Conservation (phyloP, 768 basidiomycete genomes). For the Tricholoma sp. region DNA sequence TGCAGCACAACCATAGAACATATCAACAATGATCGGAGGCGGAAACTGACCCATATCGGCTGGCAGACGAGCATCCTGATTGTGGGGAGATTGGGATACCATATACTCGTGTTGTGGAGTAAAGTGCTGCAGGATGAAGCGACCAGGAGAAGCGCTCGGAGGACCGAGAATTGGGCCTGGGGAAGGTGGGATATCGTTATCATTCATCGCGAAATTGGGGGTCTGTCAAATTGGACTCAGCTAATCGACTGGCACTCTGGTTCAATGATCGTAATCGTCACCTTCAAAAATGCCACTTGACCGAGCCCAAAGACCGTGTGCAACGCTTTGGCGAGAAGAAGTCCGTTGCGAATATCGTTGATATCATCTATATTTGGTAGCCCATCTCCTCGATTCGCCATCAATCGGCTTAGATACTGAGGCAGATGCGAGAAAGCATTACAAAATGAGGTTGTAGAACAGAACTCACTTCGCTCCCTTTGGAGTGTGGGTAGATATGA, state of each 20-base stretch:
- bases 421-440: too few relatives aligned
- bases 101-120: neutral
- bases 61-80: slow-evolving; percentile 2
- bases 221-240: slow-evolving; percentile 1
- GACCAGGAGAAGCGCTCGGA: slow-evolving; percentile 2
- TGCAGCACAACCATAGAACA: slow-evolving; percentile 4
- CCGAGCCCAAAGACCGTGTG: slow-evolving; percentile 8
- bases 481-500: neutral
- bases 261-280: slow-evolving; percentile 7
- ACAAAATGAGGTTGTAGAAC: neutral
- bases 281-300: slow-evolving; percentile 11
- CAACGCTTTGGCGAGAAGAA: slow-evolving; percentile 4
- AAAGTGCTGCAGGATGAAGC: slow-evolving; percentile 4
- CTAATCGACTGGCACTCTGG: neutral
- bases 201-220: slow-evolving; percentile 1
- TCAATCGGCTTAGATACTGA: neutral
- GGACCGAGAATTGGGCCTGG: neutral
- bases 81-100: neutral
- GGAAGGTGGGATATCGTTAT: neutral
- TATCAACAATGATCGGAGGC: slow-evolving; percentile 3
- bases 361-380: slow-evolving; percentile 4
- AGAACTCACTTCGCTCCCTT: neutral
- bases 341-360: slow-evolving; percentile 10
- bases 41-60: slow-evolving; percentile 4
- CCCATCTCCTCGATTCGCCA: neutral